Evolutionary conservation across 2,329 filamentous ascomycete genomes (phyloP), one percentile per base, ranked within the genome.

Genomic region (Dothidotthia symphoricarpi): DNA sequence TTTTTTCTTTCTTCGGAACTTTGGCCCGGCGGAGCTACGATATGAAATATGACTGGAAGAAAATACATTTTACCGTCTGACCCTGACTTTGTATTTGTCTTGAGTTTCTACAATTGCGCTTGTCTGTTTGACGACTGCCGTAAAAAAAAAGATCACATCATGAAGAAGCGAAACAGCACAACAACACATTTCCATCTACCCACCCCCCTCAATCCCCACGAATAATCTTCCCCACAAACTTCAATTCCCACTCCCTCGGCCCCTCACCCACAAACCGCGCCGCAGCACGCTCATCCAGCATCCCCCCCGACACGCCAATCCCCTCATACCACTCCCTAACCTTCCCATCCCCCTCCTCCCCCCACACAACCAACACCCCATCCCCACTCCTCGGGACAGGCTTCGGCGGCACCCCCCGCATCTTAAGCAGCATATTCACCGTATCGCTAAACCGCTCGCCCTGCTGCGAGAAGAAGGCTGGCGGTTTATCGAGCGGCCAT

Each of bases 381-480:
- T 69, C 60, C 9, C 53, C 45, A 25, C 47, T 44, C n/a, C 59
- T 43, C 3, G 55, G 38, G 4, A 57, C 43, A 4, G 65, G 69
- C 34, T 65, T 68, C 0, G 71, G 72, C 3, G 68, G 69, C 4
- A 75, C 64, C 10, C 64, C 67, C 6, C 79, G 75, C 73, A 82
- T 79, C 46, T 75, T 75, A 31, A 82, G 64, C 22, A 82, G 63
- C 69, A 78, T 79, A 39, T 74, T 70, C 3, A 82, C 61, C 22
- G 81, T 74, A 34, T 78, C 73, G 14, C 75, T 71, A 45, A 82
- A 80, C n/a, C 70, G 70, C 36, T 78, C 74, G 27, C 75, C 78
- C 60, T 81, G 77, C 30, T 69, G 69, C 31, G 71, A 75, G 47
- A 78, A 77, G 29, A 72, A 68, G 0, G 67, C 63, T 1, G 78